Evolutionary conservation across 805 yeast genomes (phyloP).

Genomic region (Monosporozyma yasuniensis): DNA sequence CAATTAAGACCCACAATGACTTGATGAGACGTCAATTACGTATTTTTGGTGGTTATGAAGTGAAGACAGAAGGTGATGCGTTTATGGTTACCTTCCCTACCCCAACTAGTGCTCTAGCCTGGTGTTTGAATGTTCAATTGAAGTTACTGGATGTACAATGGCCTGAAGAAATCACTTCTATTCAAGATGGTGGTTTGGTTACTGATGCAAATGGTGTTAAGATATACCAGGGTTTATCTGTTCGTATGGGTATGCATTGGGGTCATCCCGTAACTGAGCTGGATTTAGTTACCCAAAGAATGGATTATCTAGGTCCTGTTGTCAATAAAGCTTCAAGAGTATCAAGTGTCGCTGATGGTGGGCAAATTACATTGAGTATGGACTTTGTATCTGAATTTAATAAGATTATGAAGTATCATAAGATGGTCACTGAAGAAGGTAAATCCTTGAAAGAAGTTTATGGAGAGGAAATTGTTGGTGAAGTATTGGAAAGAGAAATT

Average conservation of each 20-base stretch:
- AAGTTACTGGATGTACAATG: constrained; percentile 80
- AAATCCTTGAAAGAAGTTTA: constrained; percentile 34
- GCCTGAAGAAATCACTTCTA: constrained; percentile 86
- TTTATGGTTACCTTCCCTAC: constrained; percentile 96
- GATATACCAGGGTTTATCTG: constrained; percentile 82
- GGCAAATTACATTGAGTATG: constrained; percentile 82
- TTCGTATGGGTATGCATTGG: constrained; percentile 98
- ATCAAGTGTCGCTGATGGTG: constrained; percentile 93
- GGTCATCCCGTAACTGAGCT: constrained; percentile 94
- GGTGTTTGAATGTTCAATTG: constrained; percentile 92
- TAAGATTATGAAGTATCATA: constrained; percentile 39
- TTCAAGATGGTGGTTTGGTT: constrained; percentile 76
- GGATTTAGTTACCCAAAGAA: constrained; percentile 89
- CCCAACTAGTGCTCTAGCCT: constrained; percentile 77
- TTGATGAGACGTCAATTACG: constrained; percentile 90
- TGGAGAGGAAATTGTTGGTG: constrained; percentile 40
- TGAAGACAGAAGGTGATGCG: constrained; percentile 98
- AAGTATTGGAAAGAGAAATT: constrained; percentile 57
- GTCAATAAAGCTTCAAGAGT: constrained; percentile 92
- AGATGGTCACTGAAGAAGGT: constrained; percentile 22
- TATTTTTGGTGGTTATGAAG: constrained; percentile 95
- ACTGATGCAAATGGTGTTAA: constrained; percentile 49
- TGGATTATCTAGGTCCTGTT: constrained; percentile 99
- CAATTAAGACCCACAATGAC: constrained; percentile 87
- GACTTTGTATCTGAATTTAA: constrained; percentile 72